A percentile compares a stretch with the other conserved stretches of the same genome.
Evolutionary conservation across 1,284 basidiomycete species (phyloP).

Genomic region (Pascua sp.): DNA sequence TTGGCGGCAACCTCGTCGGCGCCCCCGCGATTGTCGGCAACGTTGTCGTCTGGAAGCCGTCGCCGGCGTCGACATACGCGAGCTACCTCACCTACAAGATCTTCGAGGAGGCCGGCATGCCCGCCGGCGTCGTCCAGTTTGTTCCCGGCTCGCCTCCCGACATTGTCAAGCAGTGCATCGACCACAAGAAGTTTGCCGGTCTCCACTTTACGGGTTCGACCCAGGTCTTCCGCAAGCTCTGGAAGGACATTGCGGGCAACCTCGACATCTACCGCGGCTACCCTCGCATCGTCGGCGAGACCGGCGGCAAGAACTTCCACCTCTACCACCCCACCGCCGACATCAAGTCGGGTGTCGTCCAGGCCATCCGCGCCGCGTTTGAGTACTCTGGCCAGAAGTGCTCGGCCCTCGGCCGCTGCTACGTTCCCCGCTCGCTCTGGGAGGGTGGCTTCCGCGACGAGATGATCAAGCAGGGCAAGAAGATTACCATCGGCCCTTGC

Average conservation of each 20-base stretch:
- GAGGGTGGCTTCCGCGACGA: constrained; percentile 78
- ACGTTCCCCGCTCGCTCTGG: constrained; percentile 87
- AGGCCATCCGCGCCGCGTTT: constrained; percentile 84
- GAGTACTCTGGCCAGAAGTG: constrained; percentile 99
- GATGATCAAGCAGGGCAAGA: constrained; percentile 68
- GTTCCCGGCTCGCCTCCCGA: constrained; percentile 80
- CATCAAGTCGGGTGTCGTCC: constrained; percentile 79
- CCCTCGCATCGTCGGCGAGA: constrained; percentile 88
- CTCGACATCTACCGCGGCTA: constrained; percentile 81
- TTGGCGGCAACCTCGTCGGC: constrained; percentile 81
- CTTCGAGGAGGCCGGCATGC: constrained; percentile 88
- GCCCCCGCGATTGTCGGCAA: constrained; percentile 94
- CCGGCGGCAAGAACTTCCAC: constrained; percentile 92
- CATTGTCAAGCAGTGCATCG: constrained; percentile 76
- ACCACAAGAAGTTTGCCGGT: constrained; percentile 75
- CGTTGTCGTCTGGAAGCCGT: constrained; percentile 95
- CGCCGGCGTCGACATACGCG: constrained; percentile 89
- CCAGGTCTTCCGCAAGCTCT: constrained; percentile 86
- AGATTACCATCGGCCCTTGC: constrained; percentile 79
- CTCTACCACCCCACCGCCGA: constrained; percentile 85
- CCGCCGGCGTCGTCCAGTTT: constrained; percentile 94
- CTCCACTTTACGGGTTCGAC: constrained; percentile 98
- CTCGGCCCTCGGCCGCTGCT: constrained; percentile 85
- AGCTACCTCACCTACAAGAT: constrained; percentile 93
- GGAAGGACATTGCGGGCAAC: constrained; percentile 92